Evolutionary conservation across 2,329 filamentous ascomycete species (phyloP), one percentile per base, ranked within the genome.

Genomic region (Paramyrothecium roridum): DNA sequence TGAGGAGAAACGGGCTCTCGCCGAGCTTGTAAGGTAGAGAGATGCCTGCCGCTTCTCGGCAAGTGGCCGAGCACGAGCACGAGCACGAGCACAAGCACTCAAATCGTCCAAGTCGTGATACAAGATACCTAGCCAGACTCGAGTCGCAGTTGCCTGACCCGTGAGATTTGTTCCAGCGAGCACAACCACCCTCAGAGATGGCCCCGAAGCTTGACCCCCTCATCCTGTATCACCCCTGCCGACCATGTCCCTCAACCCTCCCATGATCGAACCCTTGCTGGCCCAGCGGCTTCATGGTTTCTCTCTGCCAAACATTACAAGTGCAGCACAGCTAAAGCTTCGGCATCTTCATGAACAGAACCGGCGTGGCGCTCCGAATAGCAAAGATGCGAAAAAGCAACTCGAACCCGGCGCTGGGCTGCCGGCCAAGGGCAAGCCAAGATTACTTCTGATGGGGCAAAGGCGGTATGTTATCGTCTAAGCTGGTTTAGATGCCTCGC

Each of bases 371-470:
- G 71, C 78, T 48, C 76, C 79, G 52, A 43, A 43, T 19, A 79
- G 74, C 59, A 77, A 78, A 54, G 74, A 84, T 73, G 77, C 71
- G 49, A 63, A 68, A 47, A 80, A 79, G 58, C 70, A 73, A 50
- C 69, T 70, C 17, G 78, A 80, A 50, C 70, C 74, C n/a, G 69
- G 72, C 10, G 68, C 76, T 13, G 76, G 76, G 53, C 71, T 73
- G 53, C 73, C 80, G 21, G 73, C 77, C 26, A 87, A 87, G 66
- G 81, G 81, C 73, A 96, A 95, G 71, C 95, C 95, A 34, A 85
- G 93, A 64, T 76, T 99, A 53, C 77, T 99, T 55, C 79, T 99
- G 61, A 98, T 99, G 95, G 95, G 95, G 3, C 90, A 97, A 74
- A 85, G 93, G 77, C 88, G 93, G 95, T 96, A 77, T 64, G 79